These are phyloP conservation scores for Trametes meyenii DNA, from an alignment of 768 basidiomycete genomes.

Conservation along the genomic window DNA sequence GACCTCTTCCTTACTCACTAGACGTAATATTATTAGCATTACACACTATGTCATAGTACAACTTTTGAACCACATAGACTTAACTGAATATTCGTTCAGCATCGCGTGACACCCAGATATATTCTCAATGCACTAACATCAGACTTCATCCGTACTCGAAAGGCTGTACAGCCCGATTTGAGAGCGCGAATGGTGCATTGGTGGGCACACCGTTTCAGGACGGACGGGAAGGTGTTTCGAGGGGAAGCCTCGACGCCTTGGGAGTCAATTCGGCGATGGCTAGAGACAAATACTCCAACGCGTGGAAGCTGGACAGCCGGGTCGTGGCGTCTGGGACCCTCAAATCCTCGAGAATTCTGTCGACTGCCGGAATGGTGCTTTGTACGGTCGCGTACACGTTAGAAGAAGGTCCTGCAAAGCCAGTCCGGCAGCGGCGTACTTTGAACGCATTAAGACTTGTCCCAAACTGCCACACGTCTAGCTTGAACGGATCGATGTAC, in stretches of 20 bases:
- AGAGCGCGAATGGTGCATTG: too few relatives aligned
- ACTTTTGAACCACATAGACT: too few relatives aligned
- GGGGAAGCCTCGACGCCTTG: neutral
- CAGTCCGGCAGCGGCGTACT: neutral
- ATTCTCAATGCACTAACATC: too few relatives aligned
- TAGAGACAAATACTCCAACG: neutral
- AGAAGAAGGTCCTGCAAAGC: too few relatives aligned
- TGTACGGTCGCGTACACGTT: too few relatives aligned
- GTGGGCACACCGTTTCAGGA: neutral
- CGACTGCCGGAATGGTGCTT: neutral
- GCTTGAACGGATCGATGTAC: slow-evolving; percentile 35
- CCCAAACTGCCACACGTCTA: slow-evolving; percentile 37
- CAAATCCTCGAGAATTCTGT: neutral
- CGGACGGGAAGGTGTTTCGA: neutral
- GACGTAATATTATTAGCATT: too few relatives aligned
- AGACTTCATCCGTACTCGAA: too few relatives aligned
- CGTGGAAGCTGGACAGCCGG: neutral
- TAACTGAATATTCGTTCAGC: too few relatives aligned
- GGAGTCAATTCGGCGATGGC: neutral
- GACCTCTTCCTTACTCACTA: too few relatives aligned
- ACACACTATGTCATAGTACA: too few relatives aligned
- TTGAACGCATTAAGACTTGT: slow-evolving; percentile 23
- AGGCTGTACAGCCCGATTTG: too few relatives aligned
- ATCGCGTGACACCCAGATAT: too few relatives aligned
- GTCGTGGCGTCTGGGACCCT: neutral